A percentile compares a stretch with the other conserved stretches of the same genome.
Conservation (phyloP, 2,329 filamentous ascomycete genomes). For the Trematosphaeria pertusa region DNA sequence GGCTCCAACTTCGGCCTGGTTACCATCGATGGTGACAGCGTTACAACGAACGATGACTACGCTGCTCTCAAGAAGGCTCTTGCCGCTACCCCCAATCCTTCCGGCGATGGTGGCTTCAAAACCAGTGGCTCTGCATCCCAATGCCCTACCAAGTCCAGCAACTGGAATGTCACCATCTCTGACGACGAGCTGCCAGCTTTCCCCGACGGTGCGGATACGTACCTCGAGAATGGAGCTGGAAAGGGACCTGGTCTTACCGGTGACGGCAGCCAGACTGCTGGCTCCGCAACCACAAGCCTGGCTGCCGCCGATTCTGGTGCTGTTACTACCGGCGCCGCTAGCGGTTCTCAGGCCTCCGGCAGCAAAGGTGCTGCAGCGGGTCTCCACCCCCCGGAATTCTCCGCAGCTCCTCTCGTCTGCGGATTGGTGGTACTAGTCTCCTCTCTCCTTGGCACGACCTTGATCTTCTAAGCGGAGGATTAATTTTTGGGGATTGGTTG, state of each 20-base stretch:
- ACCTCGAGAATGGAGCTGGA: conserved; percentile 65
- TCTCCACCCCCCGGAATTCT: conserved; percentile 54
- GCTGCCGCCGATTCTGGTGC: conserved; percentile 59
- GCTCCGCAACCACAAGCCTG: conserved; percentile 52
- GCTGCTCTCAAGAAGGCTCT: conserved; percentile 60
- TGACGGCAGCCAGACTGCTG: conserved; percentile 62
- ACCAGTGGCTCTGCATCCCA: conserved; percentile 57
- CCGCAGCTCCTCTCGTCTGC: conserved; percentile 59
- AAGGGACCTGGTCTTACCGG: conserved; percentile 63
- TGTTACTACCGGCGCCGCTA: conserved; percentile 47
- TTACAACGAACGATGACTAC: conserved; percentile 70
- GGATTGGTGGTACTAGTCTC: conserved; percentile 60
- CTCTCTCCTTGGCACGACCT: conserved; percentile 60
- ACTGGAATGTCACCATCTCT: conserved; percentile 61
- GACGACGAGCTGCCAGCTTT: conserved; percentile 63
- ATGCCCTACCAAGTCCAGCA: conserved; percentile 61
- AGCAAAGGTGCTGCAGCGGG: conserved; percentile 53
- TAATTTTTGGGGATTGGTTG: not conserved
- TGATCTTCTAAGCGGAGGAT: conserved; percentile 45
- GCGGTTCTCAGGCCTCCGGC: conserved; percentile 27
- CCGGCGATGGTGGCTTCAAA: conserved; percentile 67
- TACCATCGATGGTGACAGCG: conserved; percentile 62
- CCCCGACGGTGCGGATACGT: conserved; percentile 61
- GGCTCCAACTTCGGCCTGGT: conserved; percentile 72
- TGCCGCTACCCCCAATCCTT: conserved; percentile 57